Evolutionary conservation across 2,329 filamentous ascomycete genomes (phyloP), one percentile per base, ranked within the genome.

Genomic region (Colletotrichum lini): DNA sequence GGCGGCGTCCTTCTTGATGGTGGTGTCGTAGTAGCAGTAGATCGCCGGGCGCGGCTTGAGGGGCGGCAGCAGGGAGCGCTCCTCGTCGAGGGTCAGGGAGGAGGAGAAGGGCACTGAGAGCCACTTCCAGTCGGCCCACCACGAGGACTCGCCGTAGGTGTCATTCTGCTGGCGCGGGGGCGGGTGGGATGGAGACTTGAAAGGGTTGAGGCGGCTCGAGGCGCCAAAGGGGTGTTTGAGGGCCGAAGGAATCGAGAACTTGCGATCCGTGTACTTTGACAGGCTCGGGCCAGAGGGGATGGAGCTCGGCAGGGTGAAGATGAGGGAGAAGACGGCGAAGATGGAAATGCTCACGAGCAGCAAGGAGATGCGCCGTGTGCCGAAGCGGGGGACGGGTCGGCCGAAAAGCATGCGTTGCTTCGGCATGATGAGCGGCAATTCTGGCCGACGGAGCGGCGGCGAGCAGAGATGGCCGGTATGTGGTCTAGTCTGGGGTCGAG

Each of bases 111-210:
- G 94, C 64, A 83, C 83, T 72, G 93, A 93, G 76, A 94, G 87
- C 95, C 95, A 98, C 79, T 92, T 94, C 91, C 93, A 97, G 80
- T 97, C 92, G 74, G 90, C 91, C 82, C 94, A 94, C 96, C 96
- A 98, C 71, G 91, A 91, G 44, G 93, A 91, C 72, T 93, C 93
- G 60, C 92, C 93, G 78, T 89, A 91, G 6, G 92, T 93, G 78
- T 94, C 95, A 80, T 96, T 94, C 73, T 90, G 89, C 80, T 95
- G 92, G 64, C 91, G 88, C 3, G 92, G 89, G 21, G 93, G 93
- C 72, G 90, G 88, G 79, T 97, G 94, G 13, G 90, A 88, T 23
- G 91, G 88, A 50, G 89, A 88, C 50, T 88, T 87, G 80, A 96
- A 95, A 0, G 91, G 92, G 75, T 92, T 92, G 74, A 88, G 81